phyloP scores from a whole-genome alignment of 306 rosid genomes.

The Vicia sativa region DNA sequence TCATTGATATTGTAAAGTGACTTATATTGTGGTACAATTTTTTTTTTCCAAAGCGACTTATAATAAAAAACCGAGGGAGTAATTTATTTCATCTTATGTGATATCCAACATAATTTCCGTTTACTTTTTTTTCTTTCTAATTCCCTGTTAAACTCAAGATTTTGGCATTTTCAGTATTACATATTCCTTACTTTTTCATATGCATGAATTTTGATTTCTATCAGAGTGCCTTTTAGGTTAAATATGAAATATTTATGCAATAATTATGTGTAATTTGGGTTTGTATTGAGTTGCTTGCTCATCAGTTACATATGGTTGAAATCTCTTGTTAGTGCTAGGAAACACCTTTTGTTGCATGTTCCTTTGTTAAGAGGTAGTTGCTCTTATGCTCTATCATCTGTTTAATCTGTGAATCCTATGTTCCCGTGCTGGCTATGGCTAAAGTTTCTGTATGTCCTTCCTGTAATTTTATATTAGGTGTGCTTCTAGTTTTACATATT shows the following conservation, averaged over 20 bases:
- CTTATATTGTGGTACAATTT: too few relatives aligned
- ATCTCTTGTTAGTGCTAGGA: conserved; percentile 14
- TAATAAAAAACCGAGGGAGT: too few relatives aligned
- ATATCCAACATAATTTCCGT: background rate
- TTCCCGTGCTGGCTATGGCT: conserved; percentile 10
- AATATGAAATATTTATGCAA: conserved; percentile 5
- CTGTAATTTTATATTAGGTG: conserved; percentile 9
- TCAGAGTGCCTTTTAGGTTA: conserved; percentile 11
- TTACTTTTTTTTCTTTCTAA: background rate
- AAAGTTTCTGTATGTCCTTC: conserved; percentile 22
- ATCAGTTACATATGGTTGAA: conserved; percentile 38
- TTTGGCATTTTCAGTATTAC: conserved; percentile 1
- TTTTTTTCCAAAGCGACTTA: too few relatives aligned
- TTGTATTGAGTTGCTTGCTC: conserved; percentile 28
- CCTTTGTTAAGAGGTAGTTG: background rate
- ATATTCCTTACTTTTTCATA: background rate
- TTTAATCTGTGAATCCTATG: conserved; percentile 10
- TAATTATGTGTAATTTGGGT: conserved; percentile 21
- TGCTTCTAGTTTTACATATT: conserved; percentile 28
- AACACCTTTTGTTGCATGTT: conserved; percentile 10
- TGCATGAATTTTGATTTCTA: too few relatives aligned
- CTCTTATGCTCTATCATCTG: conserved; percentile 7
- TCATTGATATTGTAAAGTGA: too few relatives aligned
- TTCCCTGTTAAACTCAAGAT: background rate
- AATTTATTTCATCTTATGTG: too few relatives aligned